These are phyloP conservation scores for Fusarium pseudonygamai DNA, from an alignment of 2,329 filamentous ascomycete species.

Conservation along the genomic window DNA sequence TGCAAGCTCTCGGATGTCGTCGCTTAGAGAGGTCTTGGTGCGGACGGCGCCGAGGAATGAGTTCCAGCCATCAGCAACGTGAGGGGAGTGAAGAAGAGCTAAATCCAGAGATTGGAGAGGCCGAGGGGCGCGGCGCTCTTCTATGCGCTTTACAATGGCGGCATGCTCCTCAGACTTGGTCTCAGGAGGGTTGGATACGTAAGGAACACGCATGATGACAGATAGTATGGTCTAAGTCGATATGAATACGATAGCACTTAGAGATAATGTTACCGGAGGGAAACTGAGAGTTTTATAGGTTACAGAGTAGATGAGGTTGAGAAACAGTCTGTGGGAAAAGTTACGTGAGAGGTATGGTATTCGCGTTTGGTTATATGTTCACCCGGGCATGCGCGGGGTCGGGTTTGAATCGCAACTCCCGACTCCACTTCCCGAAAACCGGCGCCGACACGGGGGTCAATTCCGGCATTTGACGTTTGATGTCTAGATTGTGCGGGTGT, in stretches of 20 bases:
- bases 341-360: background rate
- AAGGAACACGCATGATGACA: slow-evolving; percentile 71
- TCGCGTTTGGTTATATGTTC: slow-evolving; percentile 43
- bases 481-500: background rate
- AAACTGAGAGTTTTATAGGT: background rate
- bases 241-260: background rate
- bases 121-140: slow-evolving; percentile 71
- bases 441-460: slow-evolving; percentile 32
- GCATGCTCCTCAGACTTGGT: slow-evolving; percentile 57
- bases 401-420: slow-evolving; percentile 37
- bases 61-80: slow-evolving; percentile 82
- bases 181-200: slow-evolving; percentile 64
- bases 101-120: slow-evolving; percentile 80
- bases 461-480: slow-evolving; percentile 22
- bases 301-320: background rate
- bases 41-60: slow-evolving; percentile 71
- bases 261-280: background rate
- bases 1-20: slow-evolving; percentile 76
- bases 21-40: slow-evolving; percentile 60
- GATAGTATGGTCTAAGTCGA: slow-evolving; percentile 15
- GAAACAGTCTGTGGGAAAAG: background rate
- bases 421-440: slow-evolving; percentile 43
- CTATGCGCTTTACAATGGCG: slow-evolving; percentile 70
- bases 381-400: slow-evolving; percentile 42
- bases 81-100: slow-evolving; percentile 76